Conservation (phyloP, 1,139 yeast genomes). For the Geotrichum carabidarum region DNA sequence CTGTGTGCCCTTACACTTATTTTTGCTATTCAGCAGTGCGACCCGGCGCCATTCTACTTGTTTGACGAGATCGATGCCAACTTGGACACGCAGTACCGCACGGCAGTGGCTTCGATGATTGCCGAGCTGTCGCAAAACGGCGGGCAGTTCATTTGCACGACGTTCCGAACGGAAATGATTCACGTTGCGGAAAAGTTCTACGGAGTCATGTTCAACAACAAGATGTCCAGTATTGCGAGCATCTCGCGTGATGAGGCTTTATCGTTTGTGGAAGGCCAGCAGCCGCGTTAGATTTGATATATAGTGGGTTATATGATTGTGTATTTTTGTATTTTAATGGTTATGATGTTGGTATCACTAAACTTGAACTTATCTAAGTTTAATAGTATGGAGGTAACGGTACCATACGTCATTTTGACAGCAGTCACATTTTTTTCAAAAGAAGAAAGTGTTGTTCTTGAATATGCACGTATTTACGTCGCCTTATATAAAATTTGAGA, state of each 20-base stretch:
- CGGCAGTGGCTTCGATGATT: constrained; percentile 78
- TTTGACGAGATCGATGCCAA: constrained; percentile 97
- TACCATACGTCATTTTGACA: no score
- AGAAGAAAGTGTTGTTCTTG: no score
- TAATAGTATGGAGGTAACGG: no score
- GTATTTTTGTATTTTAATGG: background rate
- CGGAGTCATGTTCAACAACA: constrained; percentile 80
- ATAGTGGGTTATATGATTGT: background rate
- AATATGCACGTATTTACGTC: no score
- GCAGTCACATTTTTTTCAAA: no score
- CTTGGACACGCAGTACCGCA: constrained; percentile 84
- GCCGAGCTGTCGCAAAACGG: constrained; percentile 50
- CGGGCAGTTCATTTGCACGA: constrained; percentile 85
- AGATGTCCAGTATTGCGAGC: constrained; percentile 72
- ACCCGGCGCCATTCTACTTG: constrained; percentile 93
- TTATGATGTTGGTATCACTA: background rate
- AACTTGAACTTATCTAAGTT: no score
- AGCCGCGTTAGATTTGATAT: constrained; percentile 9
- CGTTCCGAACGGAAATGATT: constrained; percentile 90
- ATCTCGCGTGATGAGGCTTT: constrained; percentile 71
- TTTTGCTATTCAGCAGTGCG: constrained; percentile 88
- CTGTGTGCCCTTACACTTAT: constrained; percentile 90
- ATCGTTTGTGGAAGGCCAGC: constrained; percentile 60
- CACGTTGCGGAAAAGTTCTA: constrained; percentile 81
- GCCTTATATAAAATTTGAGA: no score